Base-by-base conservation (phyloP, 768 basidiomycete genomes). In the Rossbeevera mucosa region DNA sequence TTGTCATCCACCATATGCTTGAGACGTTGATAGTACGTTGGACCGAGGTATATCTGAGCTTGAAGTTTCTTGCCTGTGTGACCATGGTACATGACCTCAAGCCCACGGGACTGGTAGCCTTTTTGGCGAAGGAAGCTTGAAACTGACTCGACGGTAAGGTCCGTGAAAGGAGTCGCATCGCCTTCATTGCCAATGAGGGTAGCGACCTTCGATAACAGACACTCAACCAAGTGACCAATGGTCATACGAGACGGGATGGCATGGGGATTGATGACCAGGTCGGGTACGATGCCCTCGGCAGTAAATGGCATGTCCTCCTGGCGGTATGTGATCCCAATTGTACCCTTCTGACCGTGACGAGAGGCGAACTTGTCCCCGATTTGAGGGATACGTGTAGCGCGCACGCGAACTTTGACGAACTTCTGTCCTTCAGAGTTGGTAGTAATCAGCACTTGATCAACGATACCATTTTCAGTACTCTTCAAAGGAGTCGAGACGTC, bases 1-100 rank as follows among this genome's bases (percentile, higher is more conserved):
- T 99, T 99, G 73, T 99, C 96, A 69, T 97, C 94, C 42, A 99
- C 96, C 95, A 99, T 99, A 74, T 99, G 96, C 76, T 98, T 98
- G 59, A 98, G 77, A 31, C 95, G 87, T 70, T 99, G 95, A 70
- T 99, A 99, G 70, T 99, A 99, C 5, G 96, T 99, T 14, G 96
- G 96, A 5, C 96, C 96, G 56, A 99, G 86, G 71, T 98, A 99
- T 12, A 99, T 84, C 66, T 99, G 96, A 8, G 96, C 96, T 67
- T 97, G 94, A 2, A 99, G 81, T 68, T 99, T 99, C 51, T 85
- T 83, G n/a, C 95, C 96, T 1, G 95, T 96, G 68, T 98, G 96
- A 5, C 96, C 96, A 61, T 99, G 95, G 69, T 94, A 96, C 92
- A 99, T 95, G 60, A 98, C 84, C 67, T 99, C 96, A 5, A 98